A percentile compares a stretch with the other conserved stretches of the same genome.
phyloP scores from a whole-genome alignment of 345 rosid genomes.

The Euphorbia pulcherrima region DNA sequence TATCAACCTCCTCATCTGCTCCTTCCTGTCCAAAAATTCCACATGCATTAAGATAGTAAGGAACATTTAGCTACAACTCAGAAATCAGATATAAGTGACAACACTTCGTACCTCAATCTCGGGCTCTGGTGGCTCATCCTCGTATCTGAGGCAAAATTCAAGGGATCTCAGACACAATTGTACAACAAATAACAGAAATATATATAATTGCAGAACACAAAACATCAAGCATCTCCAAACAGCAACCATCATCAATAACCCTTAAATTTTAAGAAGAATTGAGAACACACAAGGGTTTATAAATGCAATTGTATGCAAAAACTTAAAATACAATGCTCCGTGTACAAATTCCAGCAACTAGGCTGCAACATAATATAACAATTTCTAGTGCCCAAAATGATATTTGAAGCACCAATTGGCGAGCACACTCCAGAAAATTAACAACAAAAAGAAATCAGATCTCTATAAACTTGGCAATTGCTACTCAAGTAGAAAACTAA shows the following conservation, averaged over 20 bases:
- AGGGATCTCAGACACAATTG: background rate
- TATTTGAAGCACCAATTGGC: background rate
- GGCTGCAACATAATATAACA: background rate
- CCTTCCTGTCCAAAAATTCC: slow-evolving; percentile 57
- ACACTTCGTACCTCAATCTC: slow-evolving; percentile 59
- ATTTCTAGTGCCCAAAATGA: background rate
- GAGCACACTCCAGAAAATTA: background rate
- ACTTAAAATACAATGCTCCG: background rate
- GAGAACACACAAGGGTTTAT: background rate
- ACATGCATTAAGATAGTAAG: background rate
- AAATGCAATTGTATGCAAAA: background rate
- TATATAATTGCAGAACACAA: background rate
- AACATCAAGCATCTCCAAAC: background rate
- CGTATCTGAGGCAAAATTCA: slow-evolving; percentile 41
- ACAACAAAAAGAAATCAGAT: background rate
- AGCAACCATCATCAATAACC: background rate
- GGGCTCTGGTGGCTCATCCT: slow-evolving; percentile 85
- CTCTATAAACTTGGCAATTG: background rate
- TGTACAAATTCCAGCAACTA: background rate
- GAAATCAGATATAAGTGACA: background rate
- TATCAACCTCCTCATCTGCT: slow-evolving; percentile 58
- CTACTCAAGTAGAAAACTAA: background rate
- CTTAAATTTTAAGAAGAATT: background rate
- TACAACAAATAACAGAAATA: background rate
- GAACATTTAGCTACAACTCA: background rate